Percentiles rank a stretch among this genome's conserved stretches.
Conservation (phyloP, 1,284 basidiomycete species). For the Puccinia novopanici region DNA sequence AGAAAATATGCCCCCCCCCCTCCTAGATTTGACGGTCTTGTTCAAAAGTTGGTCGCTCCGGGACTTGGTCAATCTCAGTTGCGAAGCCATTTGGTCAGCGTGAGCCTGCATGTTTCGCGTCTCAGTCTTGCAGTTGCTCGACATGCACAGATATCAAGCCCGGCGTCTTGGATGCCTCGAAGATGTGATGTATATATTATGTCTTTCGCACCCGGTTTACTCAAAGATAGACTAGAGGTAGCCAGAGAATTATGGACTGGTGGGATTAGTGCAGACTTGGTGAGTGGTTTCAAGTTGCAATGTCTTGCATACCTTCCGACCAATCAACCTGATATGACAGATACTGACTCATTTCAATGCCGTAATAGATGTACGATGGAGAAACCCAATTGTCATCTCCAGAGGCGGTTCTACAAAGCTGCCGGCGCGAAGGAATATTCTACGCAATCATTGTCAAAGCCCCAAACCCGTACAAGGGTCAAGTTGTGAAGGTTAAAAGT, state of each 20-base stretch:
- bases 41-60: constrained; percentile 60
- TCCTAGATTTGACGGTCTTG: constrained; percentile 62
- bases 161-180: constrained; percentile 60
- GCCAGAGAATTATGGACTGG: constrained; percentile 76
- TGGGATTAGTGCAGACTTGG: constrained; percentile 79
- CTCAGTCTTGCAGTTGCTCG: constrained; percentile 60
- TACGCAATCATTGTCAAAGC: constrained; percentile 49
- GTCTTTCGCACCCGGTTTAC: constrained; percentile 72
- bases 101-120: constrained; percentile 55
- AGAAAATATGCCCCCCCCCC: constrained; percentile 53
- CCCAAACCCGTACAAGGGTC: constrained; percentile 46
- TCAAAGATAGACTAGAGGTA: constrained; percentile 76
- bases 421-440: constrained; percentile 42
- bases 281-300: constrained; percentile 64
- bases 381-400: constrained; percentile 39
- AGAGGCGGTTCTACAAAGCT: constrained; percentile 40
- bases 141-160: constrained; percentile 59
- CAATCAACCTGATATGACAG: not conserved
- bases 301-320: not conserved
- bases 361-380: constrained; percentile 40
- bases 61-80: constrained; percentile 22
- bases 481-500: constrained; percentile 41
- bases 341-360: not conserved
- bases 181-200: constrained; percentile 69
- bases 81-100: constrained; percentile 45